Evolutionary conservation across 2,329 filamentous ascomycete genomes (phyloP).

Genomic region (Aureobasidium sp.): DNA sequence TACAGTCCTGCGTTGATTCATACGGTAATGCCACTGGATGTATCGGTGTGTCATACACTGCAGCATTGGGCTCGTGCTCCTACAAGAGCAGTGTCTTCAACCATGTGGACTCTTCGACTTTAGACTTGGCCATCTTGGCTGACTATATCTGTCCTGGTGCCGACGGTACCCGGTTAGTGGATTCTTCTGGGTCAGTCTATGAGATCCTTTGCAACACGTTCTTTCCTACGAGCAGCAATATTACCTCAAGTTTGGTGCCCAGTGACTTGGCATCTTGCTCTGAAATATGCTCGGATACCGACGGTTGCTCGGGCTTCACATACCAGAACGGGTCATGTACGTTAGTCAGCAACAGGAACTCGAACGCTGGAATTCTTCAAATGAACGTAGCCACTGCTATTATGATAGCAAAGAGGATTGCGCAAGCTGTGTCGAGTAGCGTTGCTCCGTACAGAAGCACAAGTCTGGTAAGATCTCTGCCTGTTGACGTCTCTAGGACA

Average conservation of each 20-base stretch:
- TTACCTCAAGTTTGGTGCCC: not conserved
- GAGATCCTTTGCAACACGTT: conserved; percentile 21
- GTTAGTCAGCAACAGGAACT: not conserved
- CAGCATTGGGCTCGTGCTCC: conserved; percentile 15
- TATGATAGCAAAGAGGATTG: not conserved
- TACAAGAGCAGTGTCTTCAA: conserved; percentile 15
- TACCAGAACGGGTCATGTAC: conserved; percentile 1
- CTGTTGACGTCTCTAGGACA: not conserved
- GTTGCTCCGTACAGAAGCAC: not conserved
- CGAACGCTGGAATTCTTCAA: not conserved
- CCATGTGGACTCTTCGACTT: conserved; percentile 11
- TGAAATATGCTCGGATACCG: not conserved
- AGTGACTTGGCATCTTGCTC: not conserved
- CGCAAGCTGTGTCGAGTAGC: not conserved
- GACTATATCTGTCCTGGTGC: conserved; percentile 20
- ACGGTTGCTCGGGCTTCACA: not conserved
- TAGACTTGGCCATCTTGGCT: not conserved
- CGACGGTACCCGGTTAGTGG: conserved; percentile 18
- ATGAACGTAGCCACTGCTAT: not conserved
- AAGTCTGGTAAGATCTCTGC: not conserved
- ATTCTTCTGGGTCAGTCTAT: conserved; percentile 20
- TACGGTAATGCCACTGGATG: conserved; percentile 18
- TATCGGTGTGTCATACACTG: conserved; percentile 15
- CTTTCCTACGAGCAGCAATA: conserved; percentile 16
- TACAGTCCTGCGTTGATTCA: conserved; percentile 19